A percentile compares a stretch with the other conserved stretches of the same genome.
phyloP scores from a whole-genome alignment of 2,329 filamentous ascomycete genomes.

The Trichoderma koningiopsis region DNA sequence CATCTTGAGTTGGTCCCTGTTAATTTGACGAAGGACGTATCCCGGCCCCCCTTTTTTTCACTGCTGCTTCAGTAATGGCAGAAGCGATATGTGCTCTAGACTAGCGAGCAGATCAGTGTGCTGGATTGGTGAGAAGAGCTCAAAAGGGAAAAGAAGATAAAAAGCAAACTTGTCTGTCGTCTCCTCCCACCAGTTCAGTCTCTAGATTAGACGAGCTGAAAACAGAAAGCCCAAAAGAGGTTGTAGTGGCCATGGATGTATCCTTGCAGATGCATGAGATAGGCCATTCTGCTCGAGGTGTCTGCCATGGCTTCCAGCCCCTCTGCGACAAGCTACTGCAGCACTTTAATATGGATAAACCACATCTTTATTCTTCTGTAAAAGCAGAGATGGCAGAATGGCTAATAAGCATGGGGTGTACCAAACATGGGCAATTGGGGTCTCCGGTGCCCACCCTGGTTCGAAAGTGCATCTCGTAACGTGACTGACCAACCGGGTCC shows the following conservation, averaged over 20 bases:
- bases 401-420: neutral
- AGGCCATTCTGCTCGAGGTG: neutral
- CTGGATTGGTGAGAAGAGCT: neutral
- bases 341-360: neutral
- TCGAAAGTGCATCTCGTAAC: slow-evolving; percentile 16
- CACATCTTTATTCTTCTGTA: neutral
- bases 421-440: neutral
- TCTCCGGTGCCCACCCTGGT: neutral
- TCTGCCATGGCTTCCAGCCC: neutral
- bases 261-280: slow-evolving; percentile 3
- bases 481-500: slow-evolving; percentile 17
- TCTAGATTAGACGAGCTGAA: neutral
- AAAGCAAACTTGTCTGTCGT: neutral
- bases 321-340: neutral
- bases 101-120: neutral
- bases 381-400: neutral
- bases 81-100: neutral
- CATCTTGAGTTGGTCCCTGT: neutral
- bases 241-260: neutral
- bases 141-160: neutral
- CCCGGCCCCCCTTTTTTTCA: slow-evolving; percentile 5
- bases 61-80: neutral
- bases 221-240: neutral
- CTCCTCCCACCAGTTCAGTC: neutral
- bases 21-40: neutral